Conservation (phyloP, 306 rosid genomes). For the Cucurbita pepo region DNA sequence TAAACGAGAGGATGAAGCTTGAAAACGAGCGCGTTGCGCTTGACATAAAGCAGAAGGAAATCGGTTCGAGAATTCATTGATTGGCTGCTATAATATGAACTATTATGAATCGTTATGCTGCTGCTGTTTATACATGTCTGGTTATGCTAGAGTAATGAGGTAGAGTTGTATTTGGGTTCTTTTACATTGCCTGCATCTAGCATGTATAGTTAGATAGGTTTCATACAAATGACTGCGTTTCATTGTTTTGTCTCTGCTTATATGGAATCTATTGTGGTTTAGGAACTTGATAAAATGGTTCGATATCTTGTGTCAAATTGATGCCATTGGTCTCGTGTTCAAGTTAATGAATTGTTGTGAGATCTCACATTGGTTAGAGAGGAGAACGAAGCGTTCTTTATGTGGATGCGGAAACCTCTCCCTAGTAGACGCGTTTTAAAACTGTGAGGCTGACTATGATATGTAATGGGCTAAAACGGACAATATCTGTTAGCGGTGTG, state of each 20-base stretch:
- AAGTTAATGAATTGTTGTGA: not conserved
- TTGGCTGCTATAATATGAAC: conserved; percentile 5
- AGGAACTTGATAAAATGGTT: conserved; percentile 6
- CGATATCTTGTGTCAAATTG: not conserved
- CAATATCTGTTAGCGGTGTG: no score
- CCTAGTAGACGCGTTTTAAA: no score
- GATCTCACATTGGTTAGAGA: no score
- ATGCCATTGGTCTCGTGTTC: not conserved
- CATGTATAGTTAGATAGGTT: conserved; percentile 13
- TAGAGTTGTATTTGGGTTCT: not conserved
- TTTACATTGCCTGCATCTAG: conserved; percentile 2
- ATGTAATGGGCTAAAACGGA: no score
- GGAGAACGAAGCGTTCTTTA: no score
- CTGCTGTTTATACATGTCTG: not conserved
- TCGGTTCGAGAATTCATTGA: conserved; percentile 34
- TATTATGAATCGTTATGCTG: not conserved
- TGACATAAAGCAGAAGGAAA: conserved; percentile 56
- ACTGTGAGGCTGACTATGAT: no score
- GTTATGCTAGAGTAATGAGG: not conserved
- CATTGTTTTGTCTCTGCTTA: not conserved
- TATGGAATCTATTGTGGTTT: conserved; percentile 1
- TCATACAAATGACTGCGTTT: conserved; percentile 12
- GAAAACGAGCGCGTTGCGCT: conserved; percentile 61
- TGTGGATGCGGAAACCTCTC: no score
- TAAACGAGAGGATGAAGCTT: conserved; percentile 71